Evolutionary conservation across 768 basidiomycete species (phyloP).

Genomic region (Tylopilus vinaceipallidus): DNA sequence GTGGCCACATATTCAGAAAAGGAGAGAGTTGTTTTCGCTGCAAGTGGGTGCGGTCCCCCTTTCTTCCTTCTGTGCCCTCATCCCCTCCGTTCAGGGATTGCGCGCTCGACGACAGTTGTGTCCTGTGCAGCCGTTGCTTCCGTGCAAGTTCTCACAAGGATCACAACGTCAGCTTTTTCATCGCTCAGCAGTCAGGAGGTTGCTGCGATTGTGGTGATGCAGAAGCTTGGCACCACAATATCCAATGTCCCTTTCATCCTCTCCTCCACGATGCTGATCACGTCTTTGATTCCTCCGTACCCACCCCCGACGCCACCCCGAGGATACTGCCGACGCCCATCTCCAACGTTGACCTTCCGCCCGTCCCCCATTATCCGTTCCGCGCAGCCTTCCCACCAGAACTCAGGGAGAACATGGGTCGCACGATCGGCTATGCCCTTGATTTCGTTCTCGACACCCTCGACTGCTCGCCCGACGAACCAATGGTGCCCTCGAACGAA

Average conservation of each 20-base stretch:
- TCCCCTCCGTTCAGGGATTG: slow-evolving; percentile 64
- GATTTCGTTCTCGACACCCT: slow-evolving; percentile 84
- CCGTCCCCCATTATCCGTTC: slow-evolving; percentile 58
- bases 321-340: slow-evolving; percentile 41
- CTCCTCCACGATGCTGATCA: slow-evolving; percentile 32
- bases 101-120: slow-evolving; percentile 84
- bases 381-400: slow-evolving; percentile 59
- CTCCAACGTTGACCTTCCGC: slow-evolving; percentile 50
- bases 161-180: slow-evolving; percentile 93
- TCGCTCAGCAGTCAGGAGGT: slow-evolving; percentile 87
- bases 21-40: slow-evolving; percentile 93
- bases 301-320: slow-evolving; percentile 39
- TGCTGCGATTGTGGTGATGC: slow-evolving; percentile 95
- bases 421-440: slow-evolving; percentile 72
- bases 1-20: slow-evolving; percentile 84
- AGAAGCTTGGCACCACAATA: slow-evolving; percentile 76
- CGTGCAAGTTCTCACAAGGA: slow-evolving; percentile 80
- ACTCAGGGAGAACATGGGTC: slow-evolving; percentile 69
- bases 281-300: slow-evolving; percentile 5
- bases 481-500: slow-evolving; percentile 61
- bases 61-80: slow-evolving; percentile 1
- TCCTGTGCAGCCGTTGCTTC: slow-evolving; percentile 89
- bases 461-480: slow-evolving; percentile 79
- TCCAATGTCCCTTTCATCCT: slow-evolving; percentile 77
- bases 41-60: slow-evolving; percentile 60